Conservation (phyloP, 495 filamentous ascomycete genomes). For the Trichoderma orchidacearum region DNA sequence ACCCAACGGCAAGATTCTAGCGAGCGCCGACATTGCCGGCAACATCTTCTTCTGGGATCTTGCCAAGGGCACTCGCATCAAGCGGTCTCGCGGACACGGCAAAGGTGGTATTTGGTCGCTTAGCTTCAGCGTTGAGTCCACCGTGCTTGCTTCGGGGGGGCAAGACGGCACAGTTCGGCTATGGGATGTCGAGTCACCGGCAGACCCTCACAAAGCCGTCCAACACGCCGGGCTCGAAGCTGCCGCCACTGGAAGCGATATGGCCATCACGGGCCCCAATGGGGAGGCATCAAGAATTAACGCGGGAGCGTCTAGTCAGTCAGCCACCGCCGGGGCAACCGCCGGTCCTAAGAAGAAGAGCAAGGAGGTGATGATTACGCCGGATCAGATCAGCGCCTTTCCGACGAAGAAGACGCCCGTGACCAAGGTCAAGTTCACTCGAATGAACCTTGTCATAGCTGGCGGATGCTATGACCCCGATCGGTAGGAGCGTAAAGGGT, state of each 20-base stretch:
- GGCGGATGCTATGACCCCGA: slow-evolving; percentile 62
- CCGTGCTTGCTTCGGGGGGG: slow-evolving; percentile 73
- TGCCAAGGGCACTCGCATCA: slow-evolving; percentile 63
- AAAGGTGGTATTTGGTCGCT: slow-evolving; percentile 90
- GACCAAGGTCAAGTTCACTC: slow-evolving; percentile 82
- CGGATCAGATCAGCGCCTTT: slow-evolving; percentile 87
- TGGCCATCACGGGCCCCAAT: slow-evolving; percentile 33
- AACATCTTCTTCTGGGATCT: slow-evolving; percentile 92
- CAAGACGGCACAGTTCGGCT: slow-evolving; percentile 86
- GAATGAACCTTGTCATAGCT: slow-evolving; percentile 83
- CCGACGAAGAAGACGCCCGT: slow-evolving; percentile 93
- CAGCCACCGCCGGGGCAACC: slow-evolving; percentile 15
- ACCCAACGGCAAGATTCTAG: slow-evolving; percentile 74
- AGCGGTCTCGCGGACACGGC: slow-evolving; percentile 86
- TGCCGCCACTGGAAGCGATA: slow-evolving; percentile 34
- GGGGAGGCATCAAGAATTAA: background rate
- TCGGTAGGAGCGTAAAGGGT: slow-evolving; percentile 6
- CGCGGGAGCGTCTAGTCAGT: background rate
- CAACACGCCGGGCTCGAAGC: slow-evolving; percentile 23
- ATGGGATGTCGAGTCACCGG: slow-evolving; percentile 71
- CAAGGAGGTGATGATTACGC: slow-evolving; percentile 79
- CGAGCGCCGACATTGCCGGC: slow-evolving; percentile 72
- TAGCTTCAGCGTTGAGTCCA: slow-evolving; percentile 81
- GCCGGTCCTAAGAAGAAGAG: slow-evolving; percentile 59
- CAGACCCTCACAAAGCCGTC: slow-evolving; percentile 27